Evolutionary conservation across 495 filamentous ascomycete species (phyloP), one percentile per base, ranked within the genome.

Genomic region (Lophium mytilinum): DNA sequence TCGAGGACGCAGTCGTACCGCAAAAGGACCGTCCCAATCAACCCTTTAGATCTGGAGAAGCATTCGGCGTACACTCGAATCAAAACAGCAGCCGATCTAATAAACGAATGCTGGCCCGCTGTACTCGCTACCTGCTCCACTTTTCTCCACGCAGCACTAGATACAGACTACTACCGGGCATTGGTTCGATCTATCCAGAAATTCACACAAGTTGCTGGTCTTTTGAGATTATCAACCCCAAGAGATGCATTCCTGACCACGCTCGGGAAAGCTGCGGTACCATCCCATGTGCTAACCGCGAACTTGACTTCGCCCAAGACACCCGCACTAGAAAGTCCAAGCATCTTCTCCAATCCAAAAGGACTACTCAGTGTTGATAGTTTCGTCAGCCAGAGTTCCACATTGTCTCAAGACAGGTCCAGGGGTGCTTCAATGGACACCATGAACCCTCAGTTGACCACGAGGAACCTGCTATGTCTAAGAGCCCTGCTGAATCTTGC

Each of bases 101-200:
- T 98, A 42, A 87, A 91, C 5, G 79, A 87, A 63, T 96, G 94
- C 65, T 98, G 93, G 93, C 93, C 94, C 21, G 93, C 94, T 46
- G 80, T 96, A 12, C 81, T 98, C 36, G 92, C 93, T 14, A 86
- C 90, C 1, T 96, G 88, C 61, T 96, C 93, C 0, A 96, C 92
- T 0, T 97, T 96, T 70, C 70, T 98, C 21, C 90, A 90, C 68
- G 90, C 94, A 17, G 83, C 90, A 0, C 72, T 98, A 9, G 93
- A 97, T 64, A 84, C 89, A n/a, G 92, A 95, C 40, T 95, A 90
- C 58, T 97, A 95, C 58, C 90, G 95, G 60, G 83, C 83, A 21
- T 78, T 98, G 1, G 90, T 98, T n/a, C 80, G 92, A 48, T 87
- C 90, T 0, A 92, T 97, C 62, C 93, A 98, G 65, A 95, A 95